Evolutionary conservation across 1,139 yeast genomes (phyloP).

Genomic region (Suhomyces kunorum): DNA sequence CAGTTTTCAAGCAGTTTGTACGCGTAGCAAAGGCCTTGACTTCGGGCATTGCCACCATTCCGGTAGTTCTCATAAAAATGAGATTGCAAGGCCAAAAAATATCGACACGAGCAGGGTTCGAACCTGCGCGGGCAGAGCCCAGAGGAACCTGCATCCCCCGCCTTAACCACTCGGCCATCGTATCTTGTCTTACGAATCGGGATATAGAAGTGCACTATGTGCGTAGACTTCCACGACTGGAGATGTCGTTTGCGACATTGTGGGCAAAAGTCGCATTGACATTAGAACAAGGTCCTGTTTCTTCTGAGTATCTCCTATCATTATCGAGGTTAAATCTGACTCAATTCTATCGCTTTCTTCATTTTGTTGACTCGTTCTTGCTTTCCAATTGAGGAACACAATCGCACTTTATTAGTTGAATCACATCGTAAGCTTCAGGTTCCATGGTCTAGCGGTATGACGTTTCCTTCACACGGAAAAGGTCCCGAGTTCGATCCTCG

Average conservation of each 20-base stretch:
- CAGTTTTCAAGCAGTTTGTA: too few relatives aligned
- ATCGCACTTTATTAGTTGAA: background rate
- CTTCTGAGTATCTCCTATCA: too few relatives aligned
- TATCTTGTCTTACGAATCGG: constrained; percentile 25
- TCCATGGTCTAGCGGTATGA: constrained; percentile 19
- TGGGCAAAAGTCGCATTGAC: background rate
- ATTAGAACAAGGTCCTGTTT: too few relatives aligned
- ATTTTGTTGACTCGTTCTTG: too few relatives aligned
- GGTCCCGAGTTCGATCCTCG: constrained; percentile 19
- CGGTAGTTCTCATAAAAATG: too few relatives aligned
- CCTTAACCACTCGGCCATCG: constrained; percentile 61
- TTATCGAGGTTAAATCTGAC: too few relatives aligned
- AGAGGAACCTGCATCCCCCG: constrained; percentile 54
- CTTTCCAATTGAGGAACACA: too few relatives aligned
- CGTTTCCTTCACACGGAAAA: constrained; percentile 18
- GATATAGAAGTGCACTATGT: background rate
- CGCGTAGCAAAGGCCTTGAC: too few relatives aligned
- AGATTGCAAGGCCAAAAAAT: too few relatives aligned
- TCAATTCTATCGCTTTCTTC: too few relatives aligned
- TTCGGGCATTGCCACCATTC: too few relatives aligned
- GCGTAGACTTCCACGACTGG: background rate
- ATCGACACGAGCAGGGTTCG: constrained; percentile 48
- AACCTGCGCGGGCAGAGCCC: constrained; percentile 37
- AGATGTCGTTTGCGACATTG: background rate
- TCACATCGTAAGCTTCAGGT: too few relatives aligned